Base-by-base conservation (phyloP, 2,329 filamentous ascomycete species). In the Purpureocillium lavendulum region DNA sequence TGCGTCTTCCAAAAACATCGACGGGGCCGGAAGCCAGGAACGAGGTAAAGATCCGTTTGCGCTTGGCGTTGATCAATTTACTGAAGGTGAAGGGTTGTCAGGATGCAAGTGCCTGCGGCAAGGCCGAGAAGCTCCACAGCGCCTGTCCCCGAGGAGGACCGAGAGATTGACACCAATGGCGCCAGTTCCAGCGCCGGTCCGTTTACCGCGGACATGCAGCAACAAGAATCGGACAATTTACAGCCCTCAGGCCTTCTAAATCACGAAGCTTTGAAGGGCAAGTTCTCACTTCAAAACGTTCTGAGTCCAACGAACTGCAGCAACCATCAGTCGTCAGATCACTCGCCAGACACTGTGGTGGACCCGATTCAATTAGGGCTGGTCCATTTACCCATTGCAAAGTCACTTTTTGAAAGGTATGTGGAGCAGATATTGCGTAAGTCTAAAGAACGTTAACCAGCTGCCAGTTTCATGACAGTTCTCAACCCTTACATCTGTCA, bases 401-500 rank as follows among this genome's bases (percentile, higher is more conserved):
- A 26, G 21, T 26, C 21, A 5, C 21, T 26, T 10, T 26, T 26
- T 26, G 21, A 26, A 26, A 26, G 10, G 21, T 26, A 5, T 6
- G 21, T 26, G 21, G 21, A 26, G 6, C 21, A 6, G 6, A 6
- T 10, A 26, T 26, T 5, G 21, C 15, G 12, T 14, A 16, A n/a
- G 7, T 18, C n/a, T 14, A 7, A 7, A 38, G 24, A 17, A 6
- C 29, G 33, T 21, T 15, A 21, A 24, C 33, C n/a, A 21, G 30
- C 17, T 16, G 18, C 2, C 28, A 62, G 62, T 15, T 66, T 65
- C 41, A 59, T 66, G 41, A 46, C 48, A 18, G 57, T 55, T 36
- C 49, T 64, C 17, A 66, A 66, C 36, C 59, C 61, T 1, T 65
- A 61, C n/a, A 60, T 65, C 16, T 57, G 56, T 42, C 62, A 65